Conservation (phyloP, 2,329 filamentous ascomycete species). For the Xylaria polymorpha region DNA sequence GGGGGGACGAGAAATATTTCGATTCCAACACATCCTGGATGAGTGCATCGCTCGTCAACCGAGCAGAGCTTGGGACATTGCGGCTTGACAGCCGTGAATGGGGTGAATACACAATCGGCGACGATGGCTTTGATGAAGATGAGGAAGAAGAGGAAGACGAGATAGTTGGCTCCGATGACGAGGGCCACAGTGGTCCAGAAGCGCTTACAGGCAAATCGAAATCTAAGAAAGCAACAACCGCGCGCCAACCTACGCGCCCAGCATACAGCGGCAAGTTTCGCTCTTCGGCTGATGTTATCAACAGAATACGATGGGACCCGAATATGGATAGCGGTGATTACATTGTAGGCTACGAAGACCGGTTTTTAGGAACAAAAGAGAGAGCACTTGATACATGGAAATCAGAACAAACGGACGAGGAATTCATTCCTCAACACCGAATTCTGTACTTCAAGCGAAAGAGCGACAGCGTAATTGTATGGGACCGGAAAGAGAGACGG, state of each 20-base stretch:
- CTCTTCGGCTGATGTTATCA: conserved; percentile 68
- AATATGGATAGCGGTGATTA: conserved; percentile 63
- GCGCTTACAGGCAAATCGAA: conserved; percentile 38
- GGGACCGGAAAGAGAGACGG: conserved; percentile 65
- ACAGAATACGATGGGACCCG: conserved; percentile 70
- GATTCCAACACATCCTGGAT: conserved; percentile 63
- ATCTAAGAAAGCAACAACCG: conserved; percentile 34
- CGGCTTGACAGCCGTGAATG: conserved; percentile 61
- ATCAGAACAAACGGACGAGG: conserved; percentile 70
- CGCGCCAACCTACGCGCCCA: conserved; percentile 43
- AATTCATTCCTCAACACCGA: conserved; percentile 74
- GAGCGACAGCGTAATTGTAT: conserved; percentile 63
- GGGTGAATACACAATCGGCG: conserved; percentile 58
- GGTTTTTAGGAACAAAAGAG: conserved; percentile 67
- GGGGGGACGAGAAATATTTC: conserved; percentile 60
- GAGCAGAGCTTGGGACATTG: conserved; percentile 56
- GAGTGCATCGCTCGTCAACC: conserved; percentile 54
- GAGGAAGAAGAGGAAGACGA: conserved; percentile 60
- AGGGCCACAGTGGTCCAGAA: conserved; percentile 48
- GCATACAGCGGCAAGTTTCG: conserved; percentile 62
- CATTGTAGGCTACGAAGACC: conserved; percentile 70
- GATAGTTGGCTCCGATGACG: conserved; percentile 45
- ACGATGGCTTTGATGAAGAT: conserved; percentile 51
- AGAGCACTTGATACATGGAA: conserved; percentile 68
- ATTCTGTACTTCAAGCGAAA: conserved; percentile 70